A percentile compares a stretch with the other conserved stretches of the same genome.
Evolutionary conservation across 2,329 filamentous ascomycete genomes (phyloP).

Genomic region (Epichloe sylvatica): DNA sequence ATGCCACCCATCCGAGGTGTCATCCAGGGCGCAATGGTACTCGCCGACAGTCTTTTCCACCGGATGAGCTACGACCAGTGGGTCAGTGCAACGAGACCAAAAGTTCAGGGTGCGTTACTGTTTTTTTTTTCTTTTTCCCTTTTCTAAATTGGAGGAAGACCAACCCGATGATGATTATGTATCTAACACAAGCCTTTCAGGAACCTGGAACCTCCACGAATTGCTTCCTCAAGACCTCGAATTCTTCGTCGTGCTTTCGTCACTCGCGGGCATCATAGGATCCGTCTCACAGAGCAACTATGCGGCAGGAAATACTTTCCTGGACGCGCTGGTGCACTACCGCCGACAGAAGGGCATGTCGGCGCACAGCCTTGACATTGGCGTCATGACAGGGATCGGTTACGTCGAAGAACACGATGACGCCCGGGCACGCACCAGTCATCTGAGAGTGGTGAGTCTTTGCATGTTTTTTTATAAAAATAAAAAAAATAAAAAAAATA

Average conservation of each 20-base stretch:
- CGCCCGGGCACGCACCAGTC: too few species aligned
- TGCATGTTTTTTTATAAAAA: too few species aligned
- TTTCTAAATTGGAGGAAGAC: too few species aligned
- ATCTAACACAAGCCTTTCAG: too few species aligned
- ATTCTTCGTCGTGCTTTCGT: constrained; percentile 30
- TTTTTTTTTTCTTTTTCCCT: too few species aligned
- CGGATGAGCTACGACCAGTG: constrained; percentile 24
- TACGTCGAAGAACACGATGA: too few species aligned
- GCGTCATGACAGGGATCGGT: constrained; percentile 1
- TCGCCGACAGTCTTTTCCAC: constrained; percentile 12
- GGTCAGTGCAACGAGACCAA: constrained; percentile 18
- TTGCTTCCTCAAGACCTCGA: constrained; percentile 11
- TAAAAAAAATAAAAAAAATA: too few species aligned
- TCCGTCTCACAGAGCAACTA: constrained; percentile 37
- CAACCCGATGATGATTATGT: too few species aligned
- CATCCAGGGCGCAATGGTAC: constrained; percentile 11
- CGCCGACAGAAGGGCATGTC: constrained; percentile 14
- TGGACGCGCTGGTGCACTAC: constrained; percentile 25
- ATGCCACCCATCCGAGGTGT: constrained; percentile 14
- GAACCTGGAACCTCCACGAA: too few species aligned
- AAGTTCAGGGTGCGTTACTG: constrained; percentile 26
- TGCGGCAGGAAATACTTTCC: constrained; percentile 29
- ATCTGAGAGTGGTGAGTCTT: too few species aligned
- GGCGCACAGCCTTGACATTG: constrained; percentile 7
- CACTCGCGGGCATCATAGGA: constrained; percentile 28